These are phyloP conservation scores for Diaporthe velutina DNA, from an alignment of 2,329 filamentous ascomycete genomes.

Conservation along the genomic window DNA sequence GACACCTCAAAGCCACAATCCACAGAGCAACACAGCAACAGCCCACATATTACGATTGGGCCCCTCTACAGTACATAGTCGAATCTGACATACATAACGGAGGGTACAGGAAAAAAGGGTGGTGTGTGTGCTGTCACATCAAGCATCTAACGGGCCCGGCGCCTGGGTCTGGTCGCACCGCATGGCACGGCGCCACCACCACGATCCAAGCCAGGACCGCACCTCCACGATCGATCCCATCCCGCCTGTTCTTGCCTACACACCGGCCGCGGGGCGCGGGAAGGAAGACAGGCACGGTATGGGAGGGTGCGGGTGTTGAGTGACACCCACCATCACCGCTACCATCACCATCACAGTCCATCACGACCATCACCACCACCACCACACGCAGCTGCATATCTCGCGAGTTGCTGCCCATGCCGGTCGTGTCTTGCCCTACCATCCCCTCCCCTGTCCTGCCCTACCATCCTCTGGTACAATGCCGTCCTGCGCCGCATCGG, in stretches of 20 bases:
- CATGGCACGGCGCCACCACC: conserved; percentile 25
- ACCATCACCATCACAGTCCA: no score
- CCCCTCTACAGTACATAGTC: conserved; percentile 9
- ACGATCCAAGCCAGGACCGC: conserved; percentile 32
- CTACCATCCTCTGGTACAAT: neutral
- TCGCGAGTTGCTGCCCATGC: conserved; percentile 18
- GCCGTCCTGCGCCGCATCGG: conserved; percentile 1
- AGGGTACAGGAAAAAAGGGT: neutral
- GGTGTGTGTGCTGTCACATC: conserved; percentile 21
- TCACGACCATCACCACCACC: neutral
- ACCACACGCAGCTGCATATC: neutral
- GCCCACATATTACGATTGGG: conserved; percentile 9
- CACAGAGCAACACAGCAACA: conserved; percentile 15
- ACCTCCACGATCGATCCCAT: conserved; percentile 30
- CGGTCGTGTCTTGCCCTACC: conserved; percentile 7
- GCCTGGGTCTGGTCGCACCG: conserved; percentile 28
- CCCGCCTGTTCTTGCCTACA: conserved; percentile 21
- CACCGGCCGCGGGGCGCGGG: conserved; percentile 1
- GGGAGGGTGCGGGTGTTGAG: neutral
- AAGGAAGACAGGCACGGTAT: conserved; percentile 11
- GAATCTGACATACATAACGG: conserved; percentile 8
- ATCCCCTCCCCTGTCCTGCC: neutral
- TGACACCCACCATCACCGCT: conserved; percentile 26
- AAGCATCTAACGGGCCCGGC: conserved; percentile 21
- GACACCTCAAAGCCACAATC: conserved; percentile 2